Evolutionary conservation across 352 stramenopile species (phyloP).

Genomic region (Phytopythium ostracodes): DNA sequence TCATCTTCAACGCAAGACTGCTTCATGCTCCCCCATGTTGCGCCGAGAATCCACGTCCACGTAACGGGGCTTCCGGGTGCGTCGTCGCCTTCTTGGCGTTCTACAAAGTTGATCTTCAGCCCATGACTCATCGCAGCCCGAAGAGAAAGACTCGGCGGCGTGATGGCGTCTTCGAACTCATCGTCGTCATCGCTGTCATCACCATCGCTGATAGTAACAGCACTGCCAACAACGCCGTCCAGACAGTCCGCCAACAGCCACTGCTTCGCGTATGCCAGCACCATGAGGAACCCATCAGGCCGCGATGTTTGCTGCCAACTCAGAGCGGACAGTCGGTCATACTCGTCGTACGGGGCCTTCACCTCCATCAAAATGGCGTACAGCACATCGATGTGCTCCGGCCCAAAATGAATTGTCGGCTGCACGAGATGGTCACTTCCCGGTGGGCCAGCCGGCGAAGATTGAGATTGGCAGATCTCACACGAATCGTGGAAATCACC

Average conservation of each 20-base stretch:
- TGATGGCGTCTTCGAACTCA: constrained; percentile 86
- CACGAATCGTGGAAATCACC: constrained; percentile 26
- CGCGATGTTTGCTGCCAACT: constrained; percentile 73
- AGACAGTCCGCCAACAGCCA: constrained; percentile 80
- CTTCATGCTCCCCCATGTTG: constrained; percentile 48
- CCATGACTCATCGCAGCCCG: constrained; percentile 38
- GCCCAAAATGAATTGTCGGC: constrained; percentile 67
- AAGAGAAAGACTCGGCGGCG: constrained; percentile 73
- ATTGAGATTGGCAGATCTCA: constrained; percentile 25
- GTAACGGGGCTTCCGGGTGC: constrained; percentile 15
- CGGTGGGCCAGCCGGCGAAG: neutral
- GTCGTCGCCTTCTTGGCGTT: constrained; percentile 9
- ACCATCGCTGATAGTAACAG: constrained; percentile 34
- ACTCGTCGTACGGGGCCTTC: constrained; percentile 84
- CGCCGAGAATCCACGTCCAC: constrained; percentile 61
- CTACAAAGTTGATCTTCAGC: constrained; percentile 46
- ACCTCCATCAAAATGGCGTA: constrained; percentile 86
- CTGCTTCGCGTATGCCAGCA: constrained; percentile 82
- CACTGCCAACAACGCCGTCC: constrained; percentile 52
- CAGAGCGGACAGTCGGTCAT: constrained; percentile 61
- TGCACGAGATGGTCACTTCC: constrained; percentile 15
- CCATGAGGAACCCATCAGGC: constrained; percentile 79
- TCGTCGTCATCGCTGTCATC: constrained; percentile 75
- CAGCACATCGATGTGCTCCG: constrained; percentile 79
- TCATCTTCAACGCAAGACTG: constrained; percentile 86